phyloP scores from a whole-genome alignment of 305 asterid genomes.

The Fraxinus sp. region DNA sequence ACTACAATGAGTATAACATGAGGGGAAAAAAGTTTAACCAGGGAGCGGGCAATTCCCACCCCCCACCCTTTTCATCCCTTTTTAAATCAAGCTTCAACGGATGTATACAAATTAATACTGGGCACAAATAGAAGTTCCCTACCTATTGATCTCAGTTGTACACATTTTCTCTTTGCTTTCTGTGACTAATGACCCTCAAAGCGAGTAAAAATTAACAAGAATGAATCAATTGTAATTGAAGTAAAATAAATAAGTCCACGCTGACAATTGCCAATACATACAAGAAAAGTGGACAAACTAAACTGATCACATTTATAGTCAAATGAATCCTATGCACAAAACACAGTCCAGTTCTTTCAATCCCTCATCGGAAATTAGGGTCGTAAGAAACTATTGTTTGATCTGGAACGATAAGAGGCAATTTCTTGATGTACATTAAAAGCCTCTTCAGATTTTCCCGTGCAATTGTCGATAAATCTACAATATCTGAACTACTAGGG shows the following conservation, averaged over 20 bases:
- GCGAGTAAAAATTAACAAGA: background rate
- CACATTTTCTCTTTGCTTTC: background rate
- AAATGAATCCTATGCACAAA: conserved; percentile 29
- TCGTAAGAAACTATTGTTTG: conserved; percentile 29
- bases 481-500: conserved; percentile 34
- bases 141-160: background rate
- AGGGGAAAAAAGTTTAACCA: background rate
- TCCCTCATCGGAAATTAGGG: conserved; percentile 28
- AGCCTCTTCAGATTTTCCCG: conserved; percentile 44
- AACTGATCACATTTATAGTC: conserved; percentile 22
- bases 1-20: background rate
- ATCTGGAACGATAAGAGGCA: conserved; percentile 40
- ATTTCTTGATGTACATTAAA: conserved; percentile 39
- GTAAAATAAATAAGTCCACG: background rate
- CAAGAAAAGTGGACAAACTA: conserved; percentile 13
- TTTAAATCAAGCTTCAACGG: background rate
- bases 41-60: background rate
- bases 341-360: background rate
- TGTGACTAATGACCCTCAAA: background rate
- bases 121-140: background rate
- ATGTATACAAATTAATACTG: background rate
- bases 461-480: conserved; percentile 33
- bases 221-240: background rate
- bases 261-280: background rate
- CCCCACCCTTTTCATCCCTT: background rate